These are phyloP conservation scores for Trichophyton equinum DNA, from an alignment of 2,329 filamentous ascomycete species.

Conservation along the genomic window DNA sequence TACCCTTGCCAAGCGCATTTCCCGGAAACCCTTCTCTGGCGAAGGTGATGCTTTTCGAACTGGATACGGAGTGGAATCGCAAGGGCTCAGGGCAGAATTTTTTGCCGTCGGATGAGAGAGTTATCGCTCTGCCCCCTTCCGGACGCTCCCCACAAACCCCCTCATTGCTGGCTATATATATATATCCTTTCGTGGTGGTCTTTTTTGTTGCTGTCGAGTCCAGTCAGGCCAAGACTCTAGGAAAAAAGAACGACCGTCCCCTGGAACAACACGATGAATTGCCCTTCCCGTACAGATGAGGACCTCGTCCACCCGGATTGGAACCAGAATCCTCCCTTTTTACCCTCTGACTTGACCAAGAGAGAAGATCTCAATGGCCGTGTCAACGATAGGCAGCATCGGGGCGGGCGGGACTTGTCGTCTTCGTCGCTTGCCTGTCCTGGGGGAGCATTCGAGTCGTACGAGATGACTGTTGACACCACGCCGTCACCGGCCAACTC, in stretches of 20 bases:
- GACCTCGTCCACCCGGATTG: slow-evolving; percentile 34
- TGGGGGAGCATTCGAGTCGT: slow-evolving; percentile 7
- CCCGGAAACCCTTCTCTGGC: background rate
- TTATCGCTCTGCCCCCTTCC: too few species aligned
- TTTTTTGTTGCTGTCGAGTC: too few species aligned
- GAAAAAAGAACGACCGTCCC: background rate
- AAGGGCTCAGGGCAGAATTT: background rate
- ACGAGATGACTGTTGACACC: slow-evolving; percentile 7
- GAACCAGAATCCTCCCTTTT: slow-evolving; percentile 43
- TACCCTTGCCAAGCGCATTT: background rate
- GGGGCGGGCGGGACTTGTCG: slow-evolving; percentile 10
- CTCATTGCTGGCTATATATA: background rate
- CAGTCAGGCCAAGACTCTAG: too few species aligned
- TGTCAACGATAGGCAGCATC: slow-evolving; percentile 38
- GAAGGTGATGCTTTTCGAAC: background rate
- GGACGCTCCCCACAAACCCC: background rate
- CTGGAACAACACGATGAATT: slow-evolving; percentile 36
- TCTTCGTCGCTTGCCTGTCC: background rate
- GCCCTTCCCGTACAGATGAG: slow-evolving; percentile 43
- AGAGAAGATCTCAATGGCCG: slow-evolving; percentile 46
- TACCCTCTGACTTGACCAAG: slow-evolving; percentile 40
- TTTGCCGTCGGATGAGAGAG: background rate
- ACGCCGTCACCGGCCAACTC: background rate
- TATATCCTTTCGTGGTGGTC: background rate
- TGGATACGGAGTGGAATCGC: background rate